Evolutionary conservation across 2,329 filamentous ascomycete genomes (phyloP).

Genomic region (Stemphylium vesicarium): DNA sequence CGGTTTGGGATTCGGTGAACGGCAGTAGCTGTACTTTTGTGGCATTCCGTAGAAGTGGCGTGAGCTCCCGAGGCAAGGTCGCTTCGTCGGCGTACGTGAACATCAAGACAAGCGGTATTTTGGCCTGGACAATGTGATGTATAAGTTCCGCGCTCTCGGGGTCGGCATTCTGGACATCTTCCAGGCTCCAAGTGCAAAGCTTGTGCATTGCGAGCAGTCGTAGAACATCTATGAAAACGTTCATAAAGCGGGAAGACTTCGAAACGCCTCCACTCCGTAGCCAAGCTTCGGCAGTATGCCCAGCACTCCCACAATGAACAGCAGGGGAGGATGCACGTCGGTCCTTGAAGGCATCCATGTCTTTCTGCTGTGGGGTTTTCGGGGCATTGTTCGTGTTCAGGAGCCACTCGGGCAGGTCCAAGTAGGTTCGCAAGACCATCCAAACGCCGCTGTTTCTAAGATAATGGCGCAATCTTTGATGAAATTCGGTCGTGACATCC

Average conservation of each 20-base stretch:
- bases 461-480: constrained; percentile 62
- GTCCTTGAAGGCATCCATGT: constrained; percentile 23
- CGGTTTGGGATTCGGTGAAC: constrained; percentile 78
- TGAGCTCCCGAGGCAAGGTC: constrained; percentile 45
- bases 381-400: constrained; percentile 37
- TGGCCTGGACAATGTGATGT: constrained; percentile 76
- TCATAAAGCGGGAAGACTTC: constrained; percentile 75
- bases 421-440: constrained; percentile 61
- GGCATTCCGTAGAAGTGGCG: constrained; percentile 43
- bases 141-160: constrained; percentile 85
- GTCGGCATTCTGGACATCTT: constrained; percentile 91
- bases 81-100: constrained; percentile 65
- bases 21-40: constrained; percentile 76
- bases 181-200: constrained; percentile 85
- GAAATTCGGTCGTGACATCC: constrained; percentile 67
- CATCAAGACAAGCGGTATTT: constrained; percentile 73
- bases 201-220: constrained; percentile 82
- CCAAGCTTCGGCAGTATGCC: constrained; percentile 54
- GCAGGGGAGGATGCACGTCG: constrained; percentile 43
- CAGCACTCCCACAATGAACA: constrained; percentile 45
- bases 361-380: constrained; percentile 35
- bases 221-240: constrained; percentile 85
- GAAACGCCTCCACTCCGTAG: constrained; percentile 53
- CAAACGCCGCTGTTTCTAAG: constrained; percentile 61
- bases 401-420: constrained; percentile 73